Evolutionary conservation across 768 basidiomycete genomes (phyloP).

Genomic region (Phaeolepiota aurea): DNA sequence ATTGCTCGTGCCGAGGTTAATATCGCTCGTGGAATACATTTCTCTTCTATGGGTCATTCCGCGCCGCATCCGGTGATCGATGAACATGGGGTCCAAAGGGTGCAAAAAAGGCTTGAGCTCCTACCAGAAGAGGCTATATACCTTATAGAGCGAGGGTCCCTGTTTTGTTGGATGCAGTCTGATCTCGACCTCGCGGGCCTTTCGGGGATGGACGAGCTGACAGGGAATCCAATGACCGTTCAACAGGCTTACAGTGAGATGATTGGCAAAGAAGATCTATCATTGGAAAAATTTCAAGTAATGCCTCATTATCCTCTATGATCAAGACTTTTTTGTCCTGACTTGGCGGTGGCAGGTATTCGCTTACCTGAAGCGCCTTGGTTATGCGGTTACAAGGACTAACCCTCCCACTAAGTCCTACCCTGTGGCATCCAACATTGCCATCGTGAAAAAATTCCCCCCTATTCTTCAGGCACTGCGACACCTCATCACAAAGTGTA

Average conservation of each 20-base stretch:
- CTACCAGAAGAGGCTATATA: conserved; percentile 95
- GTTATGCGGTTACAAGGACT: conserved; percentile 82
- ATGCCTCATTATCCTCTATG: conserved; percentile 6
- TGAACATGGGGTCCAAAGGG: conserved; percentile 29
- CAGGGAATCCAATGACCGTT: conserved; percentile 77
- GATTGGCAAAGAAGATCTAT: conserved; percentile 71
- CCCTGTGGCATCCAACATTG: conserved; percentile 34
- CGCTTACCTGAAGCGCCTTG: conserved; percentile 85
- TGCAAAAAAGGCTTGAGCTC: conserved; percentile 67
- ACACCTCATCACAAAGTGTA: conserved; percentile 22
- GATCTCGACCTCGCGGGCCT: conserved; percentile 20
- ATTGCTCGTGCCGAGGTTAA: conserved; percentile 61
- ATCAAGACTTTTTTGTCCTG: conserved; percentile 4
- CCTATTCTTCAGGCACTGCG: conserved; percentile 22
- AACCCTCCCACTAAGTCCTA: conserved; percentile 49
- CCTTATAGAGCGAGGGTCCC: conserved; percentile 81
- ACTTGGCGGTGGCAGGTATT: conserved; percentile 83
- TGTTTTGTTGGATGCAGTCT: conserved; percentile 73
- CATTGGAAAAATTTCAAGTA: conserved; percentile 88
- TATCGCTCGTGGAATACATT: conserved; percentile 74
- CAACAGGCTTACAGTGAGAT: conserved; percentile 86
- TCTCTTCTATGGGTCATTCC: conserved; percentile 76
- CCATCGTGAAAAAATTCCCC: conserved; percentile 9
- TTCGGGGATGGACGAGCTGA: conserved; percentile 27
- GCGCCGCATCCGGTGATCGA: conserved; percentile 37